Evolutionary conservation across 2,329 filamentous ascomycete genomes (phyloP).

Genomic region (Exophiala xenobiotica): DNA sequence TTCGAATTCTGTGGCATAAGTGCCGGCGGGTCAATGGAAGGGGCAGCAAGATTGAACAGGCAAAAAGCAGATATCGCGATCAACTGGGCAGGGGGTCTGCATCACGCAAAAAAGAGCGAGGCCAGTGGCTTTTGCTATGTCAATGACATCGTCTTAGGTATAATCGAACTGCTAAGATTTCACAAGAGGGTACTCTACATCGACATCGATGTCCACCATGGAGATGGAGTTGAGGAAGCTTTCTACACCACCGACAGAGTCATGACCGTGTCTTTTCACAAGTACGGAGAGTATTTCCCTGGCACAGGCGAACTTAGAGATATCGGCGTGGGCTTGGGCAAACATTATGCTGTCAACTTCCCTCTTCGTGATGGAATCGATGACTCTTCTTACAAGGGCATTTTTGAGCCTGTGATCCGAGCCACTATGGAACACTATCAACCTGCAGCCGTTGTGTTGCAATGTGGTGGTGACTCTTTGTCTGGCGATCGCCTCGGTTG

Average conservation of each 20-base stretch:
- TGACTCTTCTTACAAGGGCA: slow-evolving; percentile 65
- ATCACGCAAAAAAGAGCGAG: slow-evolving; percentile 93
- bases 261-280: slow-evolving; percentile 71
- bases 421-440: slow-evolving; percentile 69
- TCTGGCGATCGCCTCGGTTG: slow-evolving; percentile 67
- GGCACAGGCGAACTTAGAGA: slow-evolving; percentile 68
- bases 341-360: slow-evolving; percentile 69
- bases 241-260: slow-evolving; percentile 71
- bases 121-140: slow-evolving; percentile 98
- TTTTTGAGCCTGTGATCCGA: slow-evolving; percentile 67
- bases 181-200: slow-evolving; percentile 66
- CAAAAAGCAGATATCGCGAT: slow-evolving; percentile 66
- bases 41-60: slow-evolving; percentile 65
- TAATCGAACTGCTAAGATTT: slow-evolving; percentile 63
- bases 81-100: slow-evolving; percentile 94
- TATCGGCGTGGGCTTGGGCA: slow-evolving; percentile 65
- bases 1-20: slow-evolving; percentile 72
- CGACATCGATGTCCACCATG: slow-evolving; percentile 67
- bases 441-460: slow-evolving; percentile 66
- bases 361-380: slow-evolving; percentile 68
- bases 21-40: slow-evolving; percentile 69
- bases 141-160: slow-evolving; percentile 72
- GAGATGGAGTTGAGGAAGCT: slow-evolving; percentile 68
- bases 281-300: slow-evolving; percentile 71
- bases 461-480: slow-evolving; percentile 67